Evolutionary conservation across 164 flowering plant genomes (phyloP), one percentile per base, ranked within the genome.

Genomic region (Kalanchoe fedtschenkoi): DNA sequence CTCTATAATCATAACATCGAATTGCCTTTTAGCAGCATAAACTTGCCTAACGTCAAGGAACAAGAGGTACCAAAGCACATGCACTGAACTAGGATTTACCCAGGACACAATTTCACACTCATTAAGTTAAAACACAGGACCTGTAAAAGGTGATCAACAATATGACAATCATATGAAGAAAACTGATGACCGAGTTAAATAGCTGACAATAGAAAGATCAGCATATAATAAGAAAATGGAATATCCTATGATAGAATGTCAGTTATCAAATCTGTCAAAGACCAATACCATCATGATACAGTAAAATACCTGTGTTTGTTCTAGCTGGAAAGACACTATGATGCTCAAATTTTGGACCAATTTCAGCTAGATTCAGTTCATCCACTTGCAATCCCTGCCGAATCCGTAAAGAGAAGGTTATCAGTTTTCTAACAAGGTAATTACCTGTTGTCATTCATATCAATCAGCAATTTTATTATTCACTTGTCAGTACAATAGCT

Each of bases 261-360:
- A 38, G 22, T 24, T 19, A 14, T 26, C 30, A 34, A 13, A 46
- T 38, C 29, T n/a, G n/a, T n/a, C n/a, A n/a, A n/a, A 32, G 15
- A 5, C 29, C 9, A 4, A 59, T 24, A 16, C 26, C 19, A 16
- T 2, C 13, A 16, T 11, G 41, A 17, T 15, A 58, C 10, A 3
- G 14, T 62, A 61, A 64, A 80, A 68, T 46, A 91, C 99, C 97
- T 75, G 99, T 95, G 76, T 95, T 95, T 30, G 90, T 91, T 69
- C 96, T 82, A 38, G 99, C 84, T 17, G 99, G 97, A 70, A 91
- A 91, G 77, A 84, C 65, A 46, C 60, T 66, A 70, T 91, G 95
- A 65, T 89, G 80, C 79, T 91, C 99, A 77, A 95, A 95, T 62
- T 89, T 91, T 34, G 96, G 97, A 63, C 99, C 99, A 62, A 87